phyloP scores from a whole-genome alignment of 2,329 filamentous ascomycete genomes.

The Stagonosporopsis rhizophila region DNA sequence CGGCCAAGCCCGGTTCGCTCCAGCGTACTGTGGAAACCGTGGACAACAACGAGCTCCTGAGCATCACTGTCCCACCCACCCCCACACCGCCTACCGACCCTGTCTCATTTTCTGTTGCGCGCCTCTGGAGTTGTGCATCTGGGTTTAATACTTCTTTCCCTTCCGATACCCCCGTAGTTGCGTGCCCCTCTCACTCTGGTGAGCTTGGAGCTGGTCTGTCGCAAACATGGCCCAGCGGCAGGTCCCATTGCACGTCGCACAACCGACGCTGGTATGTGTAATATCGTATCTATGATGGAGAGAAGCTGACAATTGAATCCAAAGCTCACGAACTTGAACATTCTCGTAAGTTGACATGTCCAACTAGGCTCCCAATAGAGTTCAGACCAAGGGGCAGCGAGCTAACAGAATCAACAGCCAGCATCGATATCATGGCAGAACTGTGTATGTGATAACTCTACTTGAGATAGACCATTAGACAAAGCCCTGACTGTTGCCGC shows the following conservation, averaged over 20 bases:
- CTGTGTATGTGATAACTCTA: slow-evolving; percentile 66
- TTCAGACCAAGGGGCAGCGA: slow-evolving; percentile 26
- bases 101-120: slow-evolving; percentile 49
- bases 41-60: slow-evolving; percentile 25
- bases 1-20: slow-evolving; percentile 18
- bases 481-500: slow-evolving; percentile 25
- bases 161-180: slow-evolving; percentile 44
- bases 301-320: slow-evolving; percentile 39
- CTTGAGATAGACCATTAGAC: slow-evolving; percentile 9
- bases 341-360: slow-evolving; percentile 52
- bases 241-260: slow-evolving; percentile 81
- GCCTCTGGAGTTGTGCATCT: slow-evolving; percentile 48
- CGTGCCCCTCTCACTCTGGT: slow-evolving; percentile 42
- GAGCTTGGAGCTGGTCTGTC: slow-evolving; percentile 50
- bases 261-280: slow-evolving; percentile 76
- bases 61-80: slow-evolving; percentile 38
- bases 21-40: slow-evolving; percentile 22
- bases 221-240: slow-evolving; percentile 73
- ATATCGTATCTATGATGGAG: slow-evolving; percentile 7
- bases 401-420: slow-evolving; percentile 58
- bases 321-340: slow-evolving; percentile 57
- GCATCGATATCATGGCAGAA: slow-evolving; percentile 84
- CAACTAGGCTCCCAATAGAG: slow-evolving; percentile 21
- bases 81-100: slow-evolving; percentile 37
- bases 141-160: slow-evolving; percentile 46